A percentile compares a stretch with the other conserved stretches of the same genome.
These are phyloP conservation scores for Aspergillus sparsus DNA, from an alignment of 495 filamentous ascomycete species.

Conservation along the genomic window DNA sequence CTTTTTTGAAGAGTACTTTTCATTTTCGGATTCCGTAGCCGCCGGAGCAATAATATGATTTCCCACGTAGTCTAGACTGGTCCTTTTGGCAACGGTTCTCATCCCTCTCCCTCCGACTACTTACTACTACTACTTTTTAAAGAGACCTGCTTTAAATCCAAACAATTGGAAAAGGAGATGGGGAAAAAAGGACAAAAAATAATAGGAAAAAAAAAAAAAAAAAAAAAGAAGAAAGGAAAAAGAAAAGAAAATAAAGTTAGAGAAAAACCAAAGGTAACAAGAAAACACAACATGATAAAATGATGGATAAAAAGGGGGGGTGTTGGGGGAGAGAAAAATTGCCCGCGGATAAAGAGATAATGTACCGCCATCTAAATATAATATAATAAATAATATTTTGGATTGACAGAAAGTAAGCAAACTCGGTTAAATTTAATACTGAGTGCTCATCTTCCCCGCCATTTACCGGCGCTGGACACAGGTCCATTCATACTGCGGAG, in stretches of 20 bases:
- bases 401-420: neutral
- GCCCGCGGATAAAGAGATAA: constrained; percentile 1
- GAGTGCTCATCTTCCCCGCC: neutral
- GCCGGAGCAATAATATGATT: no score
- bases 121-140: no score
- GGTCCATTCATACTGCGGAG: constrained; percentile 82
- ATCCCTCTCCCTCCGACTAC: no score
- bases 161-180: no score
- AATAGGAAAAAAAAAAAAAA: neutral
- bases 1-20: no score
- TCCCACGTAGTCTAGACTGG: no score
- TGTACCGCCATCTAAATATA: neutral
- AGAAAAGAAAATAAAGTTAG: neutral
- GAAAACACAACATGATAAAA: neutral
- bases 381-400: neutral
- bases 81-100: no score
- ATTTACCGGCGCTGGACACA: constrained; percentile 63
- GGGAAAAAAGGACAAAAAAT: no score
- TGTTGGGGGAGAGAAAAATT: neutral
- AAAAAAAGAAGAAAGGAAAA: neutral
- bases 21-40: no score
- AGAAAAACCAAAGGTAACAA: neutral
- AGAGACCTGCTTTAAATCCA: no score
- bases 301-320: neutral
- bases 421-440: constrained; percentile 2